phyloP scores from a whole-genome alignment of 2,329 filamentous ascomycete genomes.

The Celoporthe dispersa region DNA sequence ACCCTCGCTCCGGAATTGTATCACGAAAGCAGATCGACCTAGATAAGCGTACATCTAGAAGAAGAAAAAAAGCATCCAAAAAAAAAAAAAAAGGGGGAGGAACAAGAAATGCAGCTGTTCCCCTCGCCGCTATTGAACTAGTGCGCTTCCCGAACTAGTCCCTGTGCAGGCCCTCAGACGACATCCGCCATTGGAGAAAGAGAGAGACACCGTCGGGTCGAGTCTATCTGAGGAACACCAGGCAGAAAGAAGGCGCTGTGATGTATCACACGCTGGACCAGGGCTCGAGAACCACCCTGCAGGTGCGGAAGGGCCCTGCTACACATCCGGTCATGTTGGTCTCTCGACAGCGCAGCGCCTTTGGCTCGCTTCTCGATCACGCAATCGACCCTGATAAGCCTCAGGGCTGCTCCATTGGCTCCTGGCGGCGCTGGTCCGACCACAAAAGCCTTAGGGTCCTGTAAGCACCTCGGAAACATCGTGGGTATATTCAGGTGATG shows the following conservation, averaged over 20 bases:
- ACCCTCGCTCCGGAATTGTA: background rate
- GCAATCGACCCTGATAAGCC: conserved; percentile 25
- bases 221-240: background rate
- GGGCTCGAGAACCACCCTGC: conserved; percentile 10
- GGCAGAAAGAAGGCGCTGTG: background rate
- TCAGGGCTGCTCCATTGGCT: conserved; percentile 16
- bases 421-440: background rate
- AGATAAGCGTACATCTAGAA: conserved; percentile 10
- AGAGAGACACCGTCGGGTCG: background rate
- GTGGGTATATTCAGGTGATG: conserved; percentile 7
- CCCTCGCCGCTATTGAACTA: background rate
- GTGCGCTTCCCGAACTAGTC: conserved; percentile 9
- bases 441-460: conserved; percentile 1
- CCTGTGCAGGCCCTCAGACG: conserved; percentile 2
- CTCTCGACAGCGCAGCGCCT: conserved; percentile 15
- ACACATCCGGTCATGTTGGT: background rate
- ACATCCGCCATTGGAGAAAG: conserved; percentile 3
- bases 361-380: conserved; percentile 22
- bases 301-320: conserved; percentile 13
- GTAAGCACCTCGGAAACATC: conserved; percentile 2
- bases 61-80: background rate
- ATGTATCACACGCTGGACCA: conserved; percentile 9
- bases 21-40: conserved; percentile 1
- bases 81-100: background rate
- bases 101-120: conserved; percentile 1